Base-by-base conservation (phyloP, 768 basidiomycete species). In the Chalciporus sphaerocephalus region DNA sequence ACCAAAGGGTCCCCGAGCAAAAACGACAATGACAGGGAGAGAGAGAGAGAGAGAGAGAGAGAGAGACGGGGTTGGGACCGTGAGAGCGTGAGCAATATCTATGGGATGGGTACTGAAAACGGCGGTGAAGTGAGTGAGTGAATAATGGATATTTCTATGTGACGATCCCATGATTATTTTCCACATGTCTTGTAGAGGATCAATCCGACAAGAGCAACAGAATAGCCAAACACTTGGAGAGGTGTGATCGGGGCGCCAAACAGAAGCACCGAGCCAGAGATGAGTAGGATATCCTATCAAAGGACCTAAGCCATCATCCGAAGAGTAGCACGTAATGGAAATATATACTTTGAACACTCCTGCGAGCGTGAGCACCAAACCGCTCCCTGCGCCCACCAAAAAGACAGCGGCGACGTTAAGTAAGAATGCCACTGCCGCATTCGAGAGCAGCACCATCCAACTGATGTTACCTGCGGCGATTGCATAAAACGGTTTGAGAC, bases 381-480 rank as follows among this genome's bases (percentile, higher is more conserved):
- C 92, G 39, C 85, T 87, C 13, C 85, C 93, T 0, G 83, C 87
- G 34, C 92, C 80, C 25, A 96, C 92, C 57, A 97, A 74, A 73
- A 94, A 97, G 16, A 97, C 94, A 9, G 94, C 93, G 1, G 94
- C 90, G 32, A 96, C 76, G 60, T 97, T 96, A 50, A 96, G 74
- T 28, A 84, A 71, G 72, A 98, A 94, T 0, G 95, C 94, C 24
- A 92, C 78, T 36, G 71, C 63, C 0, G 95, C 96, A 63, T 99
- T 99, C 55, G 81, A 75, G 48, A 95, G 2, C 39, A 97, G 74
- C 51, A 95, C 70, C 9, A 77, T 58, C 15, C 85, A 81, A 16
- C 92, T 87, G 39, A 90, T 66, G 20, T 74, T 68, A 20, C 69
- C 59, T 25, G 59, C 51, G 10, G 57, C 67, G 35, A 92, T 68